Base-by-base conservation (phyloP, 257 asterid species). In the Nicotiana sylvestris region DNA sequence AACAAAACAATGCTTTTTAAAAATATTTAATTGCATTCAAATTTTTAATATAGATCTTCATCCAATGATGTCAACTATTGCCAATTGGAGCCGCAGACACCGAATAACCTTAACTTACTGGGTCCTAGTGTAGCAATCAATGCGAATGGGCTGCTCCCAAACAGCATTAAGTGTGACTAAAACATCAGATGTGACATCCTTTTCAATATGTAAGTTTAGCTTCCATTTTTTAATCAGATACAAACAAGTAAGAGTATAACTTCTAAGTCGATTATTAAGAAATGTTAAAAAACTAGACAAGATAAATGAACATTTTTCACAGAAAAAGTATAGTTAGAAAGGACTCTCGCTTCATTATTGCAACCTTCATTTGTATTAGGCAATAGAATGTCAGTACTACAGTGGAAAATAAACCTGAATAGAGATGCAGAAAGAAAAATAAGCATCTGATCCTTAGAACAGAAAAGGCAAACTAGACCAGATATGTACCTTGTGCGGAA, bases 401-500 rank as follows among this genome's bases (percentile, higher is more conserved):
- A 57, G 62, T 17, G 25, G 62, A 57, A 57, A 43, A 74, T 43
- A 74, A 49, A 49, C 27, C 8, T 74, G 39, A 74, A 74, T 74
- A 49, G 51, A 16, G 27, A 66, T 15, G 49, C 76, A 66, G 27
- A 33, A 66, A 2, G 49, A 33, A 33, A 9, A 66, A 66, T 32
- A 33, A 25, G 62, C 80, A 74, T 49, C 39, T 5, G 16, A 49
- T 27, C 35, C n/a, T 49, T 30, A 27, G 80, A 37, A 51, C 62
- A 74, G 13, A 74, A 74, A 74, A 49, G 43, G 80, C 29, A 49
- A 76, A 16, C 30, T 7, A 66, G 37, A 51, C 61, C 25, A 78
- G 51, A 61, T 9, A 39, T 78, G 53, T 90, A 94, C 98, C 97
- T 85, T 89, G 35, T 80, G 77, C 18, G 57, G 88, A 81, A 78